A percentile compares a stretch with the other conserved stretches of the same genome.
These are phyloP conservation scores for Corylus avellana DNA, from an alignment of 306 rosid species.

Conservation along the genomic window DNA sequence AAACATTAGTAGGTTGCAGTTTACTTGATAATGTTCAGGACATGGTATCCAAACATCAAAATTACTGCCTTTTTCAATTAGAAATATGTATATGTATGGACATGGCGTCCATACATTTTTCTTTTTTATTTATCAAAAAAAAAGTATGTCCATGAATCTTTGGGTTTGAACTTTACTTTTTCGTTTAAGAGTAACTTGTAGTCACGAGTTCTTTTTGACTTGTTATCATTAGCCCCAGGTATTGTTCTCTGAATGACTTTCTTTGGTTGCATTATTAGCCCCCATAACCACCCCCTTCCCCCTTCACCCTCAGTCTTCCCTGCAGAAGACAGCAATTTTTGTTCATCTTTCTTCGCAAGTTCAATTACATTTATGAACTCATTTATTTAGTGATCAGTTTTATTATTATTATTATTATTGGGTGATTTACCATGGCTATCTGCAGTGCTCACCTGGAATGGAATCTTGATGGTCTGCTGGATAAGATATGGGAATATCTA, in stretches of 20 bases:
- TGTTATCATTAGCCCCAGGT: neutral
- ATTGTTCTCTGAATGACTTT: neutral
- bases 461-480: constrained; percentile 98
- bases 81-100: neutral
- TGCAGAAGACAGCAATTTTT: too few relatives aligned
- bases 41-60: neutral
- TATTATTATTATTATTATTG: neutral
- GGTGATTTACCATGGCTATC: constrained; percentile 33
- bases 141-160: neutral
- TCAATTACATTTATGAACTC: neutral
- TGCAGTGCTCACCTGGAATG: constrained; percentile 96
- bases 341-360: neutral
- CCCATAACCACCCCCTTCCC: too few relatives aligned
- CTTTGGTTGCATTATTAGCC: neutral
- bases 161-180: neutral
- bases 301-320: too few relatives aligned
- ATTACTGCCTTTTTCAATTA: neutral
- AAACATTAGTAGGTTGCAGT: neutral
- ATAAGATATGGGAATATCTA: constrained; percentile 93
- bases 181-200: neutral
- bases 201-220: constrained; percentile 4
- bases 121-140: too few relatives aligned
- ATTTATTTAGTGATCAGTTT: neutral
- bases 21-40: neutral
- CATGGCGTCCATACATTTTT: neutral